phyloP scores from a whole-genome alignment of 495 filamentous ascomycete species.

The Neurospora pannonica region DNA sequence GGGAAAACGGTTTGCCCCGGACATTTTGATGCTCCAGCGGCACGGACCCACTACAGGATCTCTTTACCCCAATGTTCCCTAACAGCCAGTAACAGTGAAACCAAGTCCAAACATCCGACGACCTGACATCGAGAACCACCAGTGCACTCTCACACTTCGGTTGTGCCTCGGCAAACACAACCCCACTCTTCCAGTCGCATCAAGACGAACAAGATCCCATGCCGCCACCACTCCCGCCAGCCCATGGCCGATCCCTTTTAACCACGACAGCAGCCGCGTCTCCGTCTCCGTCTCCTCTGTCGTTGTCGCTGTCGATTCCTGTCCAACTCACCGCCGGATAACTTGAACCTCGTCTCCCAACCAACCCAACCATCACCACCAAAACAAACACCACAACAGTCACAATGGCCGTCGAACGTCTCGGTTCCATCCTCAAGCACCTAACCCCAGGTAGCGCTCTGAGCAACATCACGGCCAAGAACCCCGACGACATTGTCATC shows the following conservation, averaged over 20 bases:
- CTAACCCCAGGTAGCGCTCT: constrained; percentile 63
- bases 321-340: neutral
- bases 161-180: constrained; percentile 16
- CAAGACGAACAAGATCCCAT: neutral
- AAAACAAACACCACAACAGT: constrained; percentile 15
- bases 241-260: neutral
- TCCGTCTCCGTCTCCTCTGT: neutral
- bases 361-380: neutral
- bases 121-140: neutral
- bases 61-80: neutral
- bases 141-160: neutral
- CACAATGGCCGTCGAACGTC: constrained; percentile 73
- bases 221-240: neutral
- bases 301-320: neutral
- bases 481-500: constrained; percentile 93
- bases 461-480: constrained; percentile 70
- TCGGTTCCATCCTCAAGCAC: constrained; percentile 81
- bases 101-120: neutral
- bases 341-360: neutral
- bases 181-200: constrained; percentile 7
- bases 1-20: neutral
- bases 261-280: neutral
- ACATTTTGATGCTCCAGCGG: neutral
- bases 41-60: neutral
- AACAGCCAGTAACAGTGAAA: neutral